Percentiles rank a stretch among this genome's conserved stretches.
Evolutionary conservation across 202 grass and related monocot species (phyloP).

Genomic region (Setaria italica): DNA sequence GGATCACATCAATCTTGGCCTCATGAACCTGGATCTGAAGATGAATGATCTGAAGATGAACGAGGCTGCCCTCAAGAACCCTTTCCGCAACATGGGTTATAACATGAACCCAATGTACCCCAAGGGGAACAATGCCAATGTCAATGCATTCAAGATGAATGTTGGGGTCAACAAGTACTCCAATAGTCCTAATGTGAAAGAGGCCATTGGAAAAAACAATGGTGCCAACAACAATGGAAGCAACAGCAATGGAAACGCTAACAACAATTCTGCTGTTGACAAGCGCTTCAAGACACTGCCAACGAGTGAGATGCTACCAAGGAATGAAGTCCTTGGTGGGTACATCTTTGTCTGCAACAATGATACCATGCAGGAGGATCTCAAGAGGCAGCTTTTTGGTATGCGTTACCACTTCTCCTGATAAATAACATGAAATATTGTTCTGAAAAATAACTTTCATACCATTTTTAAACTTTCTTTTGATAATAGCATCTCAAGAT

Average conservation of each 20-base stretch:
- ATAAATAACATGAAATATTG: not conserved
- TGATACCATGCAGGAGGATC: slow-evolving; percentile 98
- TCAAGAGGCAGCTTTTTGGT: slow-evolving; percentile 98
- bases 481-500: slow-evolving; percentile 24
- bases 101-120: slow-evolving; percentile 80
- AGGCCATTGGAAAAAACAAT: slow-evolving; percentile 59
- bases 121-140: slow-evolving; percentile 64
- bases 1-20: slow-evolving; percentile 70
- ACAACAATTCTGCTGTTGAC: slow-evolving; percentile 67
- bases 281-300: slow-evolving; percentile 96
- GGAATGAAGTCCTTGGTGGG: slow-evolving; percentile 94
- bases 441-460: not conserved
- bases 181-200: slow-evolving; percentile 64
- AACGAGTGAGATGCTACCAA: slow-evolving; percentile 89
- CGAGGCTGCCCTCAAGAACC: slow-evolving; percentile 56
- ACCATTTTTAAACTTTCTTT: not conserved
- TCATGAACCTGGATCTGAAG: slow-evolving; percentile 81
- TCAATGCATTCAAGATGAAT: slow-evolving; percentile 87
- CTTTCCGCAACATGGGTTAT: slow-evolving; percentile 60
- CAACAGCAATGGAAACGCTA: slow-evolving; percentile 52
- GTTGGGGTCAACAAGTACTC: slow-evolving; percentile 71
- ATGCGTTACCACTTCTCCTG: slow-evolving; percentile 39
- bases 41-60: slow-evolving; percentile 81
- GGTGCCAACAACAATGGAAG: slow-evolving; percentile 55
- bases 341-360: slow-evolving; percentile 99